These are phyloP conservation scores for Immersiporthe knoxdaviesiana DNA, from an alignment of 2,329 filamentous ascomycete species.

Conservation along the genomic window DNA sequence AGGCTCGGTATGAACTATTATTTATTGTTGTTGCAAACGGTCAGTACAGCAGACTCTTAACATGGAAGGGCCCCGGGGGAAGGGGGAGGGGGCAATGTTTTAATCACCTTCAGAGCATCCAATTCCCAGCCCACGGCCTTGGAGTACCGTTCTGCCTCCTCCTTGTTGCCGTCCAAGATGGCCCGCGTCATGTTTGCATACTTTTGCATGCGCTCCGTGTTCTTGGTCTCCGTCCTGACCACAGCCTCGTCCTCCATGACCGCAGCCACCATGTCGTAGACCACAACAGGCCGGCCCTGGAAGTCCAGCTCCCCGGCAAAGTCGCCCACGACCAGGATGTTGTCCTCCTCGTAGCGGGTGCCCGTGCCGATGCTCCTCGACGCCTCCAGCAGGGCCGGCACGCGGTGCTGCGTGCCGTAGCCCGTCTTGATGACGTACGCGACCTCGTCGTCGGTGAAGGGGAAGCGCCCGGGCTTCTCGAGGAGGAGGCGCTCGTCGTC, in stretches of 20 bases:
- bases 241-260: slow-evolving; percentile 38
- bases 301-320: slow-evolving; percentile 43
- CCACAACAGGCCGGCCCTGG: slow-evolving; percentile 36
- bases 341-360: slow-evolving; percentile 43
- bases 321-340: slow-evolving; percentile 55
- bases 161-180: slow-evolving; percentile 44
- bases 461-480: slow-evolving; percentile 43
- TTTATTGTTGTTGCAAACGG: neutral
- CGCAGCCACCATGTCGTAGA: slow-evolving; percentile 47
- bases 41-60: slow-evolving; percentile 6
- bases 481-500: slow-evolving; percentile 48
- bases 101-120: slow-evolving; percentile 52
- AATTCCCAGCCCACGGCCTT: slow-evolving; percentile 51
- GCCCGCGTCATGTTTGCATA: slow-evolving; percentile 45
- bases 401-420: slow-evolving; percentile 55
- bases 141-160: slow-evolving; percentile 43
- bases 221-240: slow-evolving; percentile 36
- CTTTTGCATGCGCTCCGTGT: slow-evolving; percentile 43
- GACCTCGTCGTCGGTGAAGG: slow-evolving; percentile 51
- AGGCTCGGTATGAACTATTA: slow-evolving; percentile 58
- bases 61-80: too few species aligned
- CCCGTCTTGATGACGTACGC: slow-evolving; percentile 60
- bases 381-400: slow-evolving; percentile 51
- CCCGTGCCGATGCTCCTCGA: slow-evolving; percentile 39
- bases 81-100: too few species aligned